Evolutionary conservation across 805 yeast species (phyloP), one percentile per base, ranked within the genome.

Genomic region (Isabelozyma heimii): DNA sequence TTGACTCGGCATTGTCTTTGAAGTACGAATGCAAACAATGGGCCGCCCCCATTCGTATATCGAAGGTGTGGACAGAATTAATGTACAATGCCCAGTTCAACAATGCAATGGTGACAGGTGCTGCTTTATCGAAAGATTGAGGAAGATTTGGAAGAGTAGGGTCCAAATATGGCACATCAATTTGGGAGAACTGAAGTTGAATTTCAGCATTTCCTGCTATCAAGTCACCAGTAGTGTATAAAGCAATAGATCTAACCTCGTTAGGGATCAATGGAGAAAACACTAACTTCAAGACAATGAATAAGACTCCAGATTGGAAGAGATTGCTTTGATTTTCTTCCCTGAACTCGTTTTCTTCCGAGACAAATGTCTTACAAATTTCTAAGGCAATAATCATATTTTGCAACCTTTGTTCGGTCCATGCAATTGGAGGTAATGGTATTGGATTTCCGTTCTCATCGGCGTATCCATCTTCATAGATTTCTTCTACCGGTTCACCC

Each of bases 91-190:
- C 77, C 99, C 99, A 94, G 53, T 87, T 85, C 28, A 92, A 60
- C 44, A 94, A 71, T 0, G 95, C 90, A 27, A 78, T 74, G 0
- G 86, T 75, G 0, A 89, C 95, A 0, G 97, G 92, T 2, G 89
- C 67, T 1, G 65, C 60, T 42, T 52, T 57, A 41, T 63, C 66
- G 40, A 59, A 71, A 1, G 60, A 40, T 47, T 72, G 76, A 14
- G 67, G 53, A 47, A 68, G 76, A 1, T 79, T 47, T 0, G 84
- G 83, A 46, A 81, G 59, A 5, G 85, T 73, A 9, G 97, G 90
- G 59, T 90, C 97, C 47, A 91, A 75, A 61, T 85, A 89, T 0
- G 99, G 99, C 7, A 94, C 97, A 65, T 94, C 98, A 12, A 92
- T 84, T 47, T 83, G 83, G 1, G 90, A 76, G 57, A 92, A 86